Percentiles rank a stretch among this genome's conserved stretches.
phyloP scores from a whole-genome alignment of 768 basidiomycete species.

The Neoboletus brunneissimus region DNA sequence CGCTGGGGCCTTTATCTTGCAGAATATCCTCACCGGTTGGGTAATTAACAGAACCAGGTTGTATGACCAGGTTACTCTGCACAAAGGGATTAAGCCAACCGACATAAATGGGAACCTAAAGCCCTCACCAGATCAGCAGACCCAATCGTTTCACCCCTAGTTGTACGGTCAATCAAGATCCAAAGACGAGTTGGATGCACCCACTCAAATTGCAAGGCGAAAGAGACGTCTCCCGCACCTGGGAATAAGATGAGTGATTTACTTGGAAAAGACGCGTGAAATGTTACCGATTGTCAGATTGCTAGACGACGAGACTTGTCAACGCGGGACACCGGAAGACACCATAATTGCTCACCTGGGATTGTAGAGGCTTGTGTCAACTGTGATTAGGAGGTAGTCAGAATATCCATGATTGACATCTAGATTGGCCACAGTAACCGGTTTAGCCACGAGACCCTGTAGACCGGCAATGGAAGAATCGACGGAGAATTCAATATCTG shows the following conservation, averaged over 20 bases:
- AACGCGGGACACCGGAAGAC: not conserved
- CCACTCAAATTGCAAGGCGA: constrained; percentile 55
- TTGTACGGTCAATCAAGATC: not conserved
- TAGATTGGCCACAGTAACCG: constrained; percentile 52
- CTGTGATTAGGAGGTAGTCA: constrained; percentile 66
- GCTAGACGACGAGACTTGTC: constrained; percentile 14
- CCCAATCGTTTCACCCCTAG: constrained; percentile 52
- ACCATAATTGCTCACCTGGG: constrained; percentile 45
- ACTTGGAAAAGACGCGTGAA: not conserved
- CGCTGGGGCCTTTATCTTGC: not conserved
- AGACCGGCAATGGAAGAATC: constrained; percentile 58
- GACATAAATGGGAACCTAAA: not conserved
- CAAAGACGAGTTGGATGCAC: constrained; percentile 14
- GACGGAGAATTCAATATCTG: constrained; percentile 57
- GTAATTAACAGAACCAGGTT: constrained; percentile 56
- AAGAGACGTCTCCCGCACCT: constrained; percentile 62
- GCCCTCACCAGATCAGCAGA: constrained; percentile 51
- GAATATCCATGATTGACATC: constrained; percentile 69
- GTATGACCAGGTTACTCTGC: constrained; percentile 53
- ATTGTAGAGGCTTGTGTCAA: constrained; percentile 58
- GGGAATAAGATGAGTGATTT: constrained; percentile 42
- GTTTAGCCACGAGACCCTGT: constrained; percentile 59
- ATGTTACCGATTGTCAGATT: constrained; percentile 38
- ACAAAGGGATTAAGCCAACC: constrained; percentile 3
- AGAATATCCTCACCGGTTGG: constrained; percentile 42